These are phyloP conservation scores for Fusarium sterilihyphosum DNA, from an alignment of 2,329 filamentous ascomycete species.

Conservation along the genomic window DNA sequence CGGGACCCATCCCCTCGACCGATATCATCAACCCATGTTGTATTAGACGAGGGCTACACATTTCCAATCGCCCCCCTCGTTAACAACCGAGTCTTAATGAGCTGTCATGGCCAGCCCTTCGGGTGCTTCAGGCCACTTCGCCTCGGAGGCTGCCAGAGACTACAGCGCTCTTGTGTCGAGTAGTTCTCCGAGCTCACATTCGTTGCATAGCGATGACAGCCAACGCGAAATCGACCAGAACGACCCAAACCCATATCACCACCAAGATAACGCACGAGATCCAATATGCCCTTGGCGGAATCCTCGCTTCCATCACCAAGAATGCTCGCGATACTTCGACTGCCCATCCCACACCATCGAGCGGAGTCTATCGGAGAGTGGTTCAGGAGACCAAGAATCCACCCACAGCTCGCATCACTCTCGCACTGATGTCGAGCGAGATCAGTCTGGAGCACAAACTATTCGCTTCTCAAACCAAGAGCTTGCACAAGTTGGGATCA, in stretches of 20 bases:
- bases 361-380: conserved; percentile 46
- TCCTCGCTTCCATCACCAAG: conserved; percentile 51
- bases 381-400: conserved; percentile 40
- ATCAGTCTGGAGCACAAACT: conserved; percentile 4
- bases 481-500: conserved; percentile 19
- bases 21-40: conserved; percentile 19
- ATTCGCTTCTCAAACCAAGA: conserved; percentile 27
- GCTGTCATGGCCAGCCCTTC: conserved; percentile 42
- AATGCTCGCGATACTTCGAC: conserved; percentile 60
- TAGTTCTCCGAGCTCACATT: conserved; percentile 47
- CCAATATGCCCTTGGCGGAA: conserved; percentile 53
- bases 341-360: conserved; percentile 59
- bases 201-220: conserved; percentile 51
- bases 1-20: neutral
- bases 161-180: conserved; percentile 22
- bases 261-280: conserved; percentile 2
- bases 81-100: conserved; percentile 32
- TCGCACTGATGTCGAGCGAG: conserved; percentile 8
- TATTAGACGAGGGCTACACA: conserved; percentile 18
- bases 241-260: neutral
- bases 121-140: conserved; percentile 31
- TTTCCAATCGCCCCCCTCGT: conserved; percentile 2
- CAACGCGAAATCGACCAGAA: conserved; percentile 11
- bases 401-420: conserved; percentile 12
- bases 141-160: conserved; percentile 27